Evolutionary conservation across 768 basidiomycete species (phyloP), one percentile per base, ranked within the genome.

Genomic region (Terana coerulea): DNA sequence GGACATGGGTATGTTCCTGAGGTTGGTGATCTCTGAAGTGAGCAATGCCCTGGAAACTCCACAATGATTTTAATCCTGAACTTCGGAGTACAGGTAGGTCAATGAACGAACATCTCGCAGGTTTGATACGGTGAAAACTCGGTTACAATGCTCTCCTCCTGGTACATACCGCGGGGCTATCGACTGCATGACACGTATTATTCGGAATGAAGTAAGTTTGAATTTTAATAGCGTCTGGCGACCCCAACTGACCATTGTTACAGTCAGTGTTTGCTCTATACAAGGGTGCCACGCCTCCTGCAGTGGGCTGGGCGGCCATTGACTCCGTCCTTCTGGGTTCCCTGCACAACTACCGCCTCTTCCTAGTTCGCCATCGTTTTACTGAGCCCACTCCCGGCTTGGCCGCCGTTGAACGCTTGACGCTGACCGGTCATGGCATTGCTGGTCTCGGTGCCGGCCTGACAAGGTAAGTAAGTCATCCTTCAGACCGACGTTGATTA

Each of bases 81-180:
- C n/a, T n/a, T n/a, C n/a, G n/a, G n/a, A n/a, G n/a, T n/a, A n/a
- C n/a, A n/a, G n/a, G n/a, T n/a, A n/a, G n/a, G n/a, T n/a, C n/a
- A n/a, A n/a, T n/a, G n/a, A n/a, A n/a, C n/a, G n/a, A n/a, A n/a
- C n/a, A n/a, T n/a, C n/a, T n/a, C n/a, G n/a, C n/a, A 85, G 83
- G 3, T 86, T 86, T 65, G 84, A 86, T 64, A 86, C 84, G 15
- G 75, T 88, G 57, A 88, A 88, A 64, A 84, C 83, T 2, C 78
- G 86, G 22, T 63, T 88, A 61, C 86, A 88, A 65, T 86, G 84
- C 61, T 76, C 81, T 28, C 79, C 82, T 8, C 74, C 78, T 39
- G 83, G 82, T 47, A 80, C 79, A 22, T 85, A 86, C 63, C 72
- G 67, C 26, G 77, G 81, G 26, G 83, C 84, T 10, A 53, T 83